Evolutionary conservation across 2,329 filamentous ascomycete genomes (phyloP).

Genomic region (Colletotrichum tabaci): DNA sequence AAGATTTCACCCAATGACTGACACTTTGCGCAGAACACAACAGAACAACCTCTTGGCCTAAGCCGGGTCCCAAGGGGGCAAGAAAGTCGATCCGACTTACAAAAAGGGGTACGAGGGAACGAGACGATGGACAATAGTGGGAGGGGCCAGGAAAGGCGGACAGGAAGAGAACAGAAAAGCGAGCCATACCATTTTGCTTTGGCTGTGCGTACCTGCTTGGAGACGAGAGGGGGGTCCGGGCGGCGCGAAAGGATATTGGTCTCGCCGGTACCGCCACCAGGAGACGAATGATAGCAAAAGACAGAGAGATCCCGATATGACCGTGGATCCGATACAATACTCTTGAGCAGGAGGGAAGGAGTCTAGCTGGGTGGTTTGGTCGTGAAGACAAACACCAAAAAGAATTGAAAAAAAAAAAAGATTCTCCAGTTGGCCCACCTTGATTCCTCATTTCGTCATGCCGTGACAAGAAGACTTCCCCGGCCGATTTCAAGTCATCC

Average conservation of each 20-base stretch:
- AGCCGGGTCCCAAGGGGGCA: not conserved
- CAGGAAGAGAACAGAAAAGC: not conserved
- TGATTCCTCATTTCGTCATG: not conserved
- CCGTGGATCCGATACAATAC: not conserved
- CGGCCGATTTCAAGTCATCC: not conserved
- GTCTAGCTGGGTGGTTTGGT: not conserved
- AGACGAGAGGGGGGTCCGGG: not conserved
- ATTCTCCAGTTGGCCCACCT: not conserved
- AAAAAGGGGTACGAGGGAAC: too few relatives aligned
- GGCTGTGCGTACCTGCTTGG: too few relatives aligned
- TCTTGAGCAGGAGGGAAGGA: not conserved
- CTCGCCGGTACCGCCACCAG: not conserved
- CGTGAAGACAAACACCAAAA: not conserved
- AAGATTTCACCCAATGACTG: too few relatives aligned
- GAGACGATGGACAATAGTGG: not conserved
- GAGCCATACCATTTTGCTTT: not conserved
- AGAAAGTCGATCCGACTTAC: not conserved
- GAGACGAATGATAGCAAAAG: not conserved
- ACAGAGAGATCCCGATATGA: not conserved
- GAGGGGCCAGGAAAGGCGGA: not conserved
- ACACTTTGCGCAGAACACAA: too few relatives aligned
- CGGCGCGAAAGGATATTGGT: not conserved
- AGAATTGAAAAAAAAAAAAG: too few relatives aligned
- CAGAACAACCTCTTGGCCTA: not conserved
- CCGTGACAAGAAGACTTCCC: not conserved